Base-by-base conservation (phyloP, 2,329 filamentous ascomycete genomes). In the Exophiala alcalophila region DNA sequence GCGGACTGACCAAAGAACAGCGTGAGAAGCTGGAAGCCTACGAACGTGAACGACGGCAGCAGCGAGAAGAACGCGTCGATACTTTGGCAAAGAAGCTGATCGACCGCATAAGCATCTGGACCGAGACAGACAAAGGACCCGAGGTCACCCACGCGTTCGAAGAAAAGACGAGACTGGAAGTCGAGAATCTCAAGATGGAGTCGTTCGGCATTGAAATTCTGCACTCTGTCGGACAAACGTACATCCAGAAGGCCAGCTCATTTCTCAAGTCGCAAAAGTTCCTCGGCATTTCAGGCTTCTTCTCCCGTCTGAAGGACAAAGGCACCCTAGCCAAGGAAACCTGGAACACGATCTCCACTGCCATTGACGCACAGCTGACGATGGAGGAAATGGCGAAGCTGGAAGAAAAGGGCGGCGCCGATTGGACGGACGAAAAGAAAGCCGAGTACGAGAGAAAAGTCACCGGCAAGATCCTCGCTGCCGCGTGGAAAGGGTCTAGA, bases 181-280 rank as follows among this genome's bases (percentile, higher is more conserved):
- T 94, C 18, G 92, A 98, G 71, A 94, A 97, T 62, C 74, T 98
- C 57, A 98, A 97, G 76, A 98, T 98, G 88, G 92, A 98, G 69
- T 94, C 86, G 0, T 98, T 98, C 58, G 92, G 92, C 37, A 76
- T 98, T 28, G 92, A 98, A 57, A 97, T 97, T 56, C 74, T 96
- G 34, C 91, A 97, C 65, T 90, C 92, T 31, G 94, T 98, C 58
- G 92, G 92, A 11, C 77, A 85, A 56, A 94, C 88, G 3, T 98
- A 98, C 65, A 69, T 92, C 19, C 81, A 82, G 64, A 97, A 97
- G 68, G 87, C 84, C 3, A 86, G 85, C 1, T 83, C 83, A 1
- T 83, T 96, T 61, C 76, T 98, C 54, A 94, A 95, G 65, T 91
- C 84, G 35, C 92, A 98, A 64, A 97, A 97, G 67, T 94, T 95